Base-by-base conservation (phyloP, 768 basidiomycete genomes). In the Psilocybe cubensis region DNA sequence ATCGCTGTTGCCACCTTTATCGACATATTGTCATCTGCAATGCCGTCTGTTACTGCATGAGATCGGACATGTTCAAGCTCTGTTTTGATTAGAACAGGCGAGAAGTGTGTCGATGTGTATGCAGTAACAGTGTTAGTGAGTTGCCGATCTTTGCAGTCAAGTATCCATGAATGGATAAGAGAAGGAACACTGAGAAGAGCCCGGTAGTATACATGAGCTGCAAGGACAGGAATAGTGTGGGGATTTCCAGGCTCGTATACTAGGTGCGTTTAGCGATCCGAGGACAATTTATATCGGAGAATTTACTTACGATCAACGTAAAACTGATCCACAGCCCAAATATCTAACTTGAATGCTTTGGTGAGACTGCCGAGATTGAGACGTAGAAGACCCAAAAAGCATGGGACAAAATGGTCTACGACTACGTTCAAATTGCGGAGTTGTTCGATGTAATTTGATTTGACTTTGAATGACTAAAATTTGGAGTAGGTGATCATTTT, bases 141-240 rank as follows among this genome's bases (percentile, higher is more conserved):
- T 66, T 94, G 92, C 11, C 91, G 89, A 70, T 98, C 95, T 63
- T 92, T 94, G 73, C 91, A 91, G 35, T 90, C 89, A 38, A 87
- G 79, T 43, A 95, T 87, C 92, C 94, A 98, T 10, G 79, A 77
- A 44, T 94, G 86, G 50, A 98, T 84, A 29, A 96, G 80, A 0
- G 94, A 90, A 0, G 97, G 94, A 14, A 96, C 81, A 8, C 86
- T 85, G 8, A 91, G 80, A 11, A 98, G 81, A 1, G 94, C 84
- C 24, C 92, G 90, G 69, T 96, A 95, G 72, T 91, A 97, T 12
- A 96, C 78, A 62, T 98, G 92, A 0, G 93, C 92, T 3, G 92
- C 86, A 5, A 98, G 74, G 4, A 96, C 76, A 8, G 78, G 82
- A 35, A 88, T 72, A 58, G 84, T 80, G 56, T 84, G 72, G 0